Percentiles rank a stretch among this genome's conserved stretches.
These are phyloP conservation scores for Trametes versicolor DNA, from an alignment of 1,284 basidiomycete genomes.

Conservation along the genomic window DNA sequence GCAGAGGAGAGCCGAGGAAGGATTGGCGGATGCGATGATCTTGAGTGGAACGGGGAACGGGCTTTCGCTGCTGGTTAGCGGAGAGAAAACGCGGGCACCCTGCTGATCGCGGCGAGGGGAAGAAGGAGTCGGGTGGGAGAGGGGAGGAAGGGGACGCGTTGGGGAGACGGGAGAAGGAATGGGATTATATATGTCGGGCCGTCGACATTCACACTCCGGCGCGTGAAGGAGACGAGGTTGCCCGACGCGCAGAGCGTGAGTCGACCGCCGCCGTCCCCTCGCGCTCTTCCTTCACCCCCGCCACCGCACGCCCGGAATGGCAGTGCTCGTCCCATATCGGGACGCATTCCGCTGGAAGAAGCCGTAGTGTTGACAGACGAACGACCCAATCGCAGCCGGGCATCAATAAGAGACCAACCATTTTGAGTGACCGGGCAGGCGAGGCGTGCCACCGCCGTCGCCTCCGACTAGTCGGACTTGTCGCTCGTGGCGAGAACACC, in stretches of 20 bases:
- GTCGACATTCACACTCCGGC: slow-evolving; percentile 15
- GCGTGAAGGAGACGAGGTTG: slow-evolving; percentile 14
- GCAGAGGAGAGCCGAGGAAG: slow-evolving; percentile 6
- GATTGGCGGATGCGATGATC: background rate
- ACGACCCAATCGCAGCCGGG: slow-evolving; percentile 24
- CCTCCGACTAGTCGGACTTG: slow-evolving; percentile 29
- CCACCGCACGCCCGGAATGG: slow-evolving; percentile 14
- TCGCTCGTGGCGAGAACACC: background rate
- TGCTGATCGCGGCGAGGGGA: slow-evolving; percentile 36
- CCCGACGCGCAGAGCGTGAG: no score
- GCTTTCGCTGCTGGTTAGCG: slow-evolving; percentile 13
- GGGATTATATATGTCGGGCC: slow-evolving; percentile 29
- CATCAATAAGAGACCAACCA: slow-evolving; percentile 22
- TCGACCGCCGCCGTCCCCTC: background rate
- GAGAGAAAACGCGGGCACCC: slow-evolving; percentile 27
- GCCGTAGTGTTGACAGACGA: background rate
- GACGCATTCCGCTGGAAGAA: background rate
- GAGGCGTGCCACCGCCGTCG: slow-evolving; percentile 15
- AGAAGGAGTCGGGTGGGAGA: slow-evolving; percentile 19
- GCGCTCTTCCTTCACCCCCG: background rate
- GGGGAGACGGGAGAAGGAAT: slow-evolving; percentile 2
- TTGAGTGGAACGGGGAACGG: slow-evolving; percentile 2
- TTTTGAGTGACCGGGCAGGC: slow-evolving; percentile 22
- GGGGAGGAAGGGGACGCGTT: slow-evolving; percentile 33
- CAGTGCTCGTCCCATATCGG: slow-evolving; percentile 19